Base-by-base conservation (phyloP, 2,329 filamentous ascomycete species). In the Nemania diffusa region DNA sequence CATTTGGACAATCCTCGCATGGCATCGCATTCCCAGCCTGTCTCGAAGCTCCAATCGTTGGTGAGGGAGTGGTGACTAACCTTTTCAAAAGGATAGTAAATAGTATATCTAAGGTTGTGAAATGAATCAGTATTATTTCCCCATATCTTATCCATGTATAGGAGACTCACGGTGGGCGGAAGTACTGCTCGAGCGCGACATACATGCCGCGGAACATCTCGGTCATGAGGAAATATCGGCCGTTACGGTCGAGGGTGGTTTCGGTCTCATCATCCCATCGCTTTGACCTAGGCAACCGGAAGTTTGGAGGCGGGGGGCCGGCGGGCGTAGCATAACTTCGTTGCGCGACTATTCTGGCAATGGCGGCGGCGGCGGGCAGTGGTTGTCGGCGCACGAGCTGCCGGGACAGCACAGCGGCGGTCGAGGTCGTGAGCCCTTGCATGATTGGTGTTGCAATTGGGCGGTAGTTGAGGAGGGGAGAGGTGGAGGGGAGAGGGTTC, bases 201-300 rank as follows among this genome's bases (percentile, higher is more conserved):
- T 97, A 99, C 96, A 99, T 98, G 81, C 96, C 96, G 78, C 96
- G 90, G 80, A 93, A 87, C 91, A 98, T 96, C 87, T 99, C 96
- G 61, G 92, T 90, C 86, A 98, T 84, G 79, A 99, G 87, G 84
- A 99, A 99, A 86, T 94, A 98, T 80, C 94, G 96, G 74, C 92
- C 94, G 71, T 93, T 86, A 80, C 91, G 91, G 82, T 97, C 93
- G 74, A 97, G 83, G 40, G 91, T 88, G 71, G 86, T 89, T 79
- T 97, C 93, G 70, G 87, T 85, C 72, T 90, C 87, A 81, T 97
- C 88, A 73, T 97, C 90, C 93, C 94, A 98, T 83, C 88, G 83
- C 79, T 90, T 87, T 58, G 87, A 90, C 70, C 85, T 87, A 76
- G 90, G 87, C 75, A 94, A 85, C 74, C 96, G 90, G 87, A 97